Conservation (phyloP, 2,329 filamentous ascomycete species). For the Ophiostoma perfectum region DNA sequence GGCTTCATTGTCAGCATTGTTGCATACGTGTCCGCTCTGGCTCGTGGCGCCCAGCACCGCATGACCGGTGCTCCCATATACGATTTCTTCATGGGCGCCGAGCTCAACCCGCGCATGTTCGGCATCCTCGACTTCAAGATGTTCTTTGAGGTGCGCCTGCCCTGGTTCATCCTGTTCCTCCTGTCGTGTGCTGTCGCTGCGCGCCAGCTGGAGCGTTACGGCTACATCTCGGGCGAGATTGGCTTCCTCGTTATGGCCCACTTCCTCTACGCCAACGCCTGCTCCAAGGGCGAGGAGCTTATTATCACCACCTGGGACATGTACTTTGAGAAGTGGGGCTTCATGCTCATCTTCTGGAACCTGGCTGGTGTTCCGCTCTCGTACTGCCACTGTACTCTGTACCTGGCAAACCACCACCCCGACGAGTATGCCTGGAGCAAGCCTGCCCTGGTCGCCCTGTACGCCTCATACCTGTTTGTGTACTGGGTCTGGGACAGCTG, state of each 20-base stretch:
- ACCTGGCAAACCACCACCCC: constrained; percentile 68
- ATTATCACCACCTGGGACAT: constrained; percentile 82
- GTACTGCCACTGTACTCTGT: constrained; percentile 80
- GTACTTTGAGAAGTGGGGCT: constrained; percentile 85
- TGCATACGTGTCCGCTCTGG: constrained; percentile 79
- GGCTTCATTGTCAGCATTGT: constrained; percentile 77
- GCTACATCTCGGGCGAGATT: constrained; percentile 70
- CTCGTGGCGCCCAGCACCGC: constrained; percentile 76
- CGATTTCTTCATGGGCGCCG: constrained; percentile 87
- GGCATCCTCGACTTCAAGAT: constrained; percentile 85
- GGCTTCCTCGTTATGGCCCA: constrained; percentile 71
- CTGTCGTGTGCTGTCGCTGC: constrained; percentile 63
- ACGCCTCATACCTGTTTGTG: constrained; percentile 61
- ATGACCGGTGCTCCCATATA: constrained; percentile 82
- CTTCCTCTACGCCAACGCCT: constrained; percentile 77
- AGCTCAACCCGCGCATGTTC: constrained; percentile 82
- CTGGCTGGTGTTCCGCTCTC: constrained; percentile 72
- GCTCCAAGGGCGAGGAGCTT: constrained; percentile 75
- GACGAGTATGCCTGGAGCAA: constrained; percentile 63
- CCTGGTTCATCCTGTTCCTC: constrained; percentile 79
- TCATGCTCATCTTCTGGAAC: constrained; percentile 90
- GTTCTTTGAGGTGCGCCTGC: constrained; percentile 81
- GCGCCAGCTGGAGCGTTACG: constrained; percentile 70
- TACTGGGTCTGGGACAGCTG: constrained; percentile 83
- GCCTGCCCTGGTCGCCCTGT: constrained; percentile 56